A percentile compares a stretch with the other conserved stretches of the same genome.
Evolutionary conservation across 208 protist genomes (phyloP).

Genomic region (Lotmaria passim): DNA sequence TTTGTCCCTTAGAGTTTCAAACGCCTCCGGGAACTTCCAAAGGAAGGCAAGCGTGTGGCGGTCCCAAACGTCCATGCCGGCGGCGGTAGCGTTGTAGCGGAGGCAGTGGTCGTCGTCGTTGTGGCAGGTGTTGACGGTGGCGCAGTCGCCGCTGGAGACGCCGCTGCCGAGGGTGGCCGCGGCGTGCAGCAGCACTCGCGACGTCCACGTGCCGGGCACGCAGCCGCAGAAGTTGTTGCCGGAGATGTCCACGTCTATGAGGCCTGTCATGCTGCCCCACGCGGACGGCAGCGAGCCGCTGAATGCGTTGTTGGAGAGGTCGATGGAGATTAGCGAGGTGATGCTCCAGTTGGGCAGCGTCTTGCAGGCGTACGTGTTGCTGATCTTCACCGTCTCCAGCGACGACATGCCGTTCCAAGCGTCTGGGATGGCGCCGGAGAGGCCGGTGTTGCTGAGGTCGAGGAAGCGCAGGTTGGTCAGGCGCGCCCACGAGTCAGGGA

Average conservation of each 20-base stretch:
- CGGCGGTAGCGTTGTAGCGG: background rate
- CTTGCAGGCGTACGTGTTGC: constrained; percentile 9
- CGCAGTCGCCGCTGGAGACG: background rate
- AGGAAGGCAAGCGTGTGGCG: constrained; percentile 2
- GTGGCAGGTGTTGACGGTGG: constrained; percentile 1
- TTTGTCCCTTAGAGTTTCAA: background rate
- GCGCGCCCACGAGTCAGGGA: constrained; percentile 10
- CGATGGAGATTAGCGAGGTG: constrained; percentile 3
- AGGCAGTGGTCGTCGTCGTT: constrained; percentile 1
- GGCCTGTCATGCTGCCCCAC: constrained; percentile 20
- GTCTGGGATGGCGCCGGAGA: constrained; percentile 13
- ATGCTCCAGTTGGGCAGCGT: constrained; percentile 27
- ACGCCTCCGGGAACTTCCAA: background rate
- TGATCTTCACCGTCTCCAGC: constrained; percentile 17
- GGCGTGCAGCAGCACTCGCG: constrained; percentile 12
- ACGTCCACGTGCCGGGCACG: constrained; percentile 1
- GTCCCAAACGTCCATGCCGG: background rate
- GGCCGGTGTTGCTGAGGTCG: constrained; percentile 29
- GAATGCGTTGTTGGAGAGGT: constrained; percentile 29
- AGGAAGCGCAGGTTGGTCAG: constrained; percentile 14
- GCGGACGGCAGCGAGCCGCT: constrained; percentile 4
- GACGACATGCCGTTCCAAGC: constrained; percentile 29
- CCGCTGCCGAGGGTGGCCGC: constrained; percentile 9
- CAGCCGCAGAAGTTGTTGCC: constrained; percentile 27
- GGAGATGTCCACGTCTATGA: constrained; percentile 25